A percentile compares a stretch with the other conserved stretches of the same genome.
These are phyloP conservation scores for Fusarium newnesense DNA, from an alignment of 2,329 filamentous ascomycete genomes.

Conservation along the genomic window DNA sequence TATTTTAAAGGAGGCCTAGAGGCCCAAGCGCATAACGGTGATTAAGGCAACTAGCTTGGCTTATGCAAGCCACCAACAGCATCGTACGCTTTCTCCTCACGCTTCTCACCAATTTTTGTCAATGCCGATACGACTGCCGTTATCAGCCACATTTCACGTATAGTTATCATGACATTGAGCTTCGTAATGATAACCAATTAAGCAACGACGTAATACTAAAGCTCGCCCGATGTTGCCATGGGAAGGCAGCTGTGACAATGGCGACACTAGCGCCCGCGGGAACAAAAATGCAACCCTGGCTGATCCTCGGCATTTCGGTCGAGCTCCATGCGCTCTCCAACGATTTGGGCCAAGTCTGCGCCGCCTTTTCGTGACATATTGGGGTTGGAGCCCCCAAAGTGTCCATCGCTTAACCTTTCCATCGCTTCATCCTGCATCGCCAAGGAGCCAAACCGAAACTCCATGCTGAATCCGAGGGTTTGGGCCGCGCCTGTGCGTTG, in stretches of 20 bases:
- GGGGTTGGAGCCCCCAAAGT: slow-evolving; percentile 25
- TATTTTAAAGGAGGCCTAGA: slow-evolving; percentile 4
- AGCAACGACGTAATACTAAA: not conserved
- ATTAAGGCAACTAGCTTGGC: not conserved
- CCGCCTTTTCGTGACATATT: not conserved
- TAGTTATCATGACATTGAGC: not conserved
- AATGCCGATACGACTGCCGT: not conserved
- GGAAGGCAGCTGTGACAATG: too few species aligned
- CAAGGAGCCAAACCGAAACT: not conserved
- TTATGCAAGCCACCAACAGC: not conserved
- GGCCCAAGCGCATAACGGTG: not conserved
- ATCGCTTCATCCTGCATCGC: not conserved
- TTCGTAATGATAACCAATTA: not conserved
- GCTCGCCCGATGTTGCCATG: not conserved
- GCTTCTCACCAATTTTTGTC: not conserved
- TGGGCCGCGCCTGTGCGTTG: not conserved
- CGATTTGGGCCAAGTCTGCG: not conserved
- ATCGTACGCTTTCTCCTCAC: slow-evolving; percentile 2
- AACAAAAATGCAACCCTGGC: not conserved
- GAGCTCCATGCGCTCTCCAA: slow-evolving; percentile 11
- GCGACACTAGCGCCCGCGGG: too few species aligned
- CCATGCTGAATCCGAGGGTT: not conserved
- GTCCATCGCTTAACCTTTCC: not conserved
- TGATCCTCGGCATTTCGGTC: slow-evolving; percentile 15
- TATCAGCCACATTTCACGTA: not conserved